A percentile compares a stretch with the other conserved stretches of the same genome.
phyloP scores from a whole-genome alignment of 1,139 yeast genomes.

The Lodderomyces oxycetoniae region DNA sequence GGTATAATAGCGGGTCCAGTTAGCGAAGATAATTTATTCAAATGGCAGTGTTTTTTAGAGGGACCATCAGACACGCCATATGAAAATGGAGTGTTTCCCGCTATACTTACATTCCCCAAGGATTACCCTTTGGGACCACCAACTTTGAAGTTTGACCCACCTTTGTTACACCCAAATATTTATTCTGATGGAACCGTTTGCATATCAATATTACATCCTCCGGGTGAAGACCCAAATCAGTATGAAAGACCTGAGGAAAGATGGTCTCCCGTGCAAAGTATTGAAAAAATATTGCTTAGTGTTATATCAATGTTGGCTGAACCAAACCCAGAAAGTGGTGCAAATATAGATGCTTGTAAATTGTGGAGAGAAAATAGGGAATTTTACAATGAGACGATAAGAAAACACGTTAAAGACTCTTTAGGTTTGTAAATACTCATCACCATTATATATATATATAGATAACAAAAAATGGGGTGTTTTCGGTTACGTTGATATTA shows the following conservation, averaged over 20 bases:
- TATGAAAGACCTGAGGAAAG: constrained; percentile 94
- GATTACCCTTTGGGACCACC: constrained; percentile 97
- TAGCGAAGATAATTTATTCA: constrained; percentile 72
- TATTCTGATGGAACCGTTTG: constrained; percentile 95
- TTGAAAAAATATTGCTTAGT: constrained; percentile 86
- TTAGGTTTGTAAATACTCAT: constrained; percentile 56
- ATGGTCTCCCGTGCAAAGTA: constrained; percentile 97
- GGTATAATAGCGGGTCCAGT: constrained; percentile 94
- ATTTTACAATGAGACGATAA: constrained; percentile 62
- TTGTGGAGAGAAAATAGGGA: constrained; percentile 83
- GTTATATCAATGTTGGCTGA: constrained; percentile 96
- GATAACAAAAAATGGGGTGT: too few species aligned
- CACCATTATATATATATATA: too few species aligned
- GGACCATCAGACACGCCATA: constrained; percentile 95
- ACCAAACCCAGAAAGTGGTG: constrained; percentile 95
- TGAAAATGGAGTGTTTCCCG: constrained; percentile 91
- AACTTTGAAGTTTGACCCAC: constrained; percentile 72
- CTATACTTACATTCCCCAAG: constrained; percentile 71
- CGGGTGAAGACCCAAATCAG: constrained; percentile 96
- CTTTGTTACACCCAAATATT: constrained; percentile 87
- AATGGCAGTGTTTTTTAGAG: constrained; percentile 87
- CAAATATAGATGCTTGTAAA: constrained; percentile 94
- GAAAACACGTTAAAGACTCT: constrained; percentile 59
- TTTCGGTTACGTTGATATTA: too few species aligned
- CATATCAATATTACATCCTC: constrained; percentile 88